Conservation (phyloP, 116 monocot species). For the Iris pallida region DNA sequence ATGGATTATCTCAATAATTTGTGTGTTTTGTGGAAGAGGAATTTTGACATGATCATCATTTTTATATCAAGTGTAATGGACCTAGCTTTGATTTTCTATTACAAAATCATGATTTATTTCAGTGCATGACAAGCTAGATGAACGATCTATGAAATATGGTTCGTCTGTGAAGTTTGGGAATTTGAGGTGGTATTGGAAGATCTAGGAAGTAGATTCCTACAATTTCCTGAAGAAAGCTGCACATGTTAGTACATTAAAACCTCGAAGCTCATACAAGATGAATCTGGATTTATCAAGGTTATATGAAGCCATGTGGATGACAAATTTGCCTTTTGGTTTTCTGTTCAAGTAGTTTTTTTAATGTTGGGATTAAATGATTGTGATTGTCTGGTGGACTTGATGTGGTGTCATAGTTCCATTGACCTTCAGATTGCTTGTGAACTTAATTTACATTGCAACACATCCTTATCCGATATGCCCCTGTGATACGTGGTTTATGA, state of each 20-base stretch:
- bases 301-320: neutral
- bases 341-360: neutral
- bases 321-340: neutral
- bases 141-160: neutral
- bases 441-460: neutral
- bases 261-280: conserved; percentile 3
- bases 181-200: neutral
- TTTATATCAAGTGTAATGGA: no score
- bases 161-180: neutral
- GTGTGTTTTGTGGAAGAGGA: conserved; percentile 1
- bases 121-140: neutral
- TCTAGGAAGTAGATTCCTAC: neutral
- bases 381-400: conserved; percentile 4
- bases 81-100: neutral
- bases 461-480: neutral
- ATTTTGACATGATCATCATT: no score
- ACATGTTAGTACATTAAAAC: neutral
- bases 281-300: neutral
- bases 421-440: neutral
- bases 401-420: neutral
- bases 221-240: neutral
- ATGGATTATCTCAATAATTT: neutral
- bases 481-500: neutral
- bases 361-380: neutral
- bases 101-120: neutral